Evolutionary conservation across 768 basidiomycete genomes (phyloP).

Genomic region (Dentipellis fragilis): DNA sequence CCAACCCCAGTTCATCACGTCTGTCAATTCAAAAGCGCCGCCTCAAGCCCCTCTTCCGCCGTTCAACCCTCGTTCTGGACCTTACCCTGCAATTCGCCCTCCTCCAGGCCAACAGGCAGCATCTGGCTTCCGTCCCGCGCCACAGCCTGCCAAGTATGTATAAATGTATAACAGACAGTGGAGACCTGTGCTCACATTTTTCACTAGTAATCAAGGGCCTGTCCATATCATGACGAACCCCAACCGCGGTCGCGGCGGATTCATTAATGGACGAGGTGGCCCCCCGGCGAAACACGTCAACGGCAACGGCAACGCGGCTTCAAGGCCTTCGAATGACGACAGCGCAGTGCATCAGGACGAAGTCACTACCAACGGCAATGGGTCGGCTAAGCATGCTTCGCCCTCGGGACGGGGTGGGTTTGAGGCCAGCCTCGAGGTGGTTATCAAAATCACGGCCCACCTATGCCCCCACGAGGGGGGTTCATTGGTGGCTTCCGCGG

Average conservation of each 20-base stretch:
- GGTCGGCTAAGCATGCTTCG: conserved; percentile 3
- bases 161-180: neutral
- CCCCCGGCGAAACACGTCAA: conserved; percentile 14
- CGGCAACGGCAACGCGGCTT: conserved; percentile 1
- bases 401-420: conserved; percentile 2
- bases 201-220: conserved; percentile 24
- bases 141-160: conserved; percentile 23
- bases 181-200: conserved; percentile 5
- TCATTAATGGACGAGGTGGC: conserved; percentile 13
- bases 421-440: conserved; percentile 5
- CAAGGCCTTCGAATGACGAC: neutral
- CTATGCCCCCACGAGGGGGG: conserved; percentile 16
- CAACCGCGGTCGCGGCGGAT: conserved; percentile 37
- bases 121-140: conserved; percentile 58
- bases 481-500: conserved; percentile 13
- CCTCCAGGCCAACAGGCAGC: conserved; percentile 41
- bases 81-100: conserved; percentile 51
- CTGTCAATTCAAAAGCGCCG: conserved; percentile 52
- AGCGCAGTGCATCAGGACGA: neutral
- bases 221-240: conserved; percentile 76
- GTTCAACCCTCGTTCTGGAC: conserved; percentile 62
- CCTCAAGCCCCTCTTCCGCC: conserved; percentile 34
- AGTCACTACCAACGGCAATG: conserved; percentile 8
- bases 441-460: conserved; percentile 5
- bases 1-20: conserved; percentile 73